phyloP scores from a whole-genome alignment of 441 rosid genomes.

The Isatis lusitanica region DNA sequence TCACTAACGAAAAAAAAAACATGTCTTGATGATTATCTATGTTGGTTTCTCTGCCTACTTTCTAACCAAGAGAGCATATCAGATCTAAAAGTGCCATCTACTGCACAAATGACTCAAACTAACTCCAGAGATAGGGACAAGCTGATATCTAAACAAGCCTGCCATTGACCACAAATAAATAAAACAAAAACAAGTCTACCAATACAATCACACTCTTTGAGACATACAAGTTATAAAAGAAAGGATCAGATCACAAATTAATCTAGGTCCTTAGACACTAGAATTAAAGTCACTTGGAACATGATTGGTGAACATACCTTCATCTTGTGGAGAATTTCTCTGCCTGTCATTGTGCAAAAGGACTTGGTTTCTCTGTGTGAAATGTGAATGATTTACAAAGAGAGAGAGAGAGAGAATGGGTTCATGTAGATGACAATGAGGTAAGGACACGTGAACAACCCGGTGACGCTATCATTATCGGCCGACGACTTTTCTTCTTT shows the following conservation, averaged over 20 bases:
- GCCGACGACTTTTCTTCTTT: slow-evolving; percentile 26
- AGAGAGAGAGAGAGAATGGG: neutral
- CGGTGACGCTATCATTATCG: neutral
- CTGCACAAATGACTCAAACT: neutral
- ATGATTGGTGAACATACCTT: slow-evolving; percentile 41
- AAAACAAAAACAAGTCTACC: neutral
- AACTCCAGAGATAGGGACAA: neutral
- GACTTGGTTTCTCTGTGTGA: slow-evolving; percentile 1
- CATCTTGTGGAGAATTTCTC: slow-evolving; percentile 63
- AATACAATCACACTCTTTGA: neutral
- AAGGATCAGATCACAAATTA: neutral
- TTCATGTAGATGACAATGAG: slow-evolving; percentile 2
- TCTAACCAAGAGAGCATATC: neutral
- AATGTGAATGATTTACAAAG: slow-evolving; percentile 11
- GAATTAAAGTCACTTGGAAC: neutral
- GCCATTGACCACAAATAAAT: too few species aligned
- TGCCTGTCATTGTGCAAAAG: slow-evolving; percentile 37
- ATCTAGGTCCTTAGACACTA: neutral
- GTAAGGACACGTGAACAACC: neutral
- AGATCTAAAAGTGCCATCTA: neutral
- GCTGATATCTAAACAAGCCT: neutral
- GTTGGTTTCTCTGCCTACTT: neutral
- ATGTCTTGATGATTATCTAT: neutral
- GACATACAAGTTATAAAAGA: neutral
- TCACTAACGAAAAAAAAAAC: neutral